phyloP scores from a whole-genome alignment of 352 stramenopile species.

The Phytopythium mirpurense region DNA sequence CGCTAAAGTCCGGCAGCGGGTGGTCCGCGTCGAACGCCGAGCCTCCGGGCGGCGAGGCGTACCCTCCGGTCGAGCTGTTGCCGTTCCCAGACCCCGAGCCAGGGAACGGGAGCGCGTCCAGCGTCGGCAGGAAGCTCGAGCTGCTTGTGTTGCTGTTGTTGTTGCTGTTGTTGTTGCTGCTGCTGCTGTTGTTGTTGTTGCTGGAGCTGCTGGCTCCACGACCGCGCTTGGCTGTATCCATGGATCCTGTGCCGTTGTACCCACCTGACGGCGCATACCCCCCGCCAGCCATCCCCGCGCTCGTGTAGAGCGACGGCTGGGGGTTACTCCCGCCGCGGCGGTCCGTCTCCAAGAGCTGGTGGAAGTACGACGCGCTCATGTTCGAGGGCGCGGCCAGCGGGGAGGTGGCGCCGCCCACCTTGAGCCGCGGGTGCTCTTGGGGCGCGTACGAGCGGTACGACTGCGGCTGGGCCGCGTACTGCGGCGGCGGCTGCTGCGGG shows the following conservation, averaged over 20 bases:
- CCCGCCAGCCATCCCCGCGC: background rate
- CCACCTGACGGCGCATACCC: slow-evolving; percentile 1
- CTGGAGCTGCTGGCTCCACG: background rate
- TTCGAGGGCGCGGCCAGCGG: background rate
- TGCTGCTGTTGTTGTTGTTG: background rate
- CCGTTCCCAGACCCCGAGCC: slow-evolving; percentile 6
- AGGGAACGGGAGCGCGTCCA: slow-evolving; percentile 7
- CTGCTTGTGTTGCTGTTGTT: background rate
- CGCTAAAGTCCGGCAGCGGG: slow-evolving; percentile 39
- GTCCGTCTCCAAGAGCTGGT: slow-evolving; percentile 26
- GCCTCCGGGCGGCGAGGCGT: slow-evolving; percentile 15
- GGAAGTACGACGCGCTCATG: slow-evolving; percentile 16
- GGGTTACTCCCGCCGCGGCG: background rate
- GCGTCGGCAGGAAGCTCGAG: slow-evolving; percentile 13
- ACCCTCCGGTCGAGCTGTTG: slow-evolving; percentile 17
- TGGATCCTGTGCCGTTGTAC: background rate
- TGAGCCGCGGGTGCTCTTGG: slow-evolving; percentile 5
- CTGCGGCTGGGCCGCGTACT: slow-evolving; percentile 10
- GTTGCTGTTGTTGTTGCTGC: slow-evolving; percentile 1
- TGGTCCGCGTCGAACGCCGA: slow-evolving; percentile 36
- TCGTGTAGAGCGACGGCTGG: background rate
- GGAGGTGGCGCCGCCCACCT: slow-evolving; percentile 7
- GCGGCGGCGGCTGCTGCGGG: slow-evolving; percentile 8
- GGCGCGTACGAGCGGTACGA: background rate
- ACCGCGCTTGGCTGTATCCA: background rate